Base-by-base conservation (phyloP, 768 basidiomycete genomes). In the Pisolithus orientalis region DNA sequence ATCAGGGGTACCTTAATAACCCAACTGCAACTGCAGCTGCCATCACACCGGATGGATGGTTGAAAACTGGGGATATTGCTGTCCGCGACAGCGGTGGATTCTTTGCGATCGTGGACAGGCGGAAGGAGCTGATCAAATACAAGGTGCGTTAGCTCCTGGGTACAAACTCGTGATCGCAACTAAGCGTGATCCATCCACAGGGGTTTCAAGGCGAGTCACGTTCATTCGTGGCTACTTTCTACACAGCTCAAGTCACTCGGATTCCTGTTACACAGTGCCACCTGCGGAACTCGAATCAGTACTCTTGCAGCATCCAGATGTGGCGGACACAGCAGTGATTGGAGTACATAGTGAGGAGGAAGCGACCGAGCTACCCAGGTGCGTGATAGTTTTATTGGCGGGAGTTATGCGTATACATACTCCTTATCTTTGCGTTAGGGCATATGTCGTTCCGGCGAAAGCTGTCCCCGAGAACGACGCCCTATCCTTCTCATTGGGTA, bases 51-150 rank as follows among this genome's bases (percentile, higher is more conserved):
- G 85, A 90, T 46, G 77, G 81, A 3, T 96, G 90, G 90, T 84
- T 92, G 72, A 90, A 87, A 75, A 94, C 92, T 0, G 91, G 93
- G 1, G 93, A 95, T 64, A 79, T 94, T 47, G 87, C 79, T 1
- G 64, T 76, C 16, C 69, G 80, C 11, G 86, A 91, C 54, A 52
- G 66, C 2, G 82, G 90, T 0, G 92, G 90, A 0, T 87, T 75
- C 62, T 89, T 83, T 63, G 79, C 75, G 57, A 86, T 90, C 48
- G 83, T 90, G 2, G 87, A 90, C 59, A 71, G 90, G 32, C 73
- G 77, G 44, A 89, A 89, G 55, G 88, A 88, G 59, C 68, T 88
- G 24, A 84, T 89, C 63, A 86, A 89, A 59, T 87, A 88, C 68
- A 87, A 87, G 72, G 82, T 60, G 6, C 13, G 59, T 51, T 24